These are phyloP conservation scores for Schizophyllum commune DNA, from an alignment of 1,284 basidiomycete species.

Conservation along the genomic window DNA sequence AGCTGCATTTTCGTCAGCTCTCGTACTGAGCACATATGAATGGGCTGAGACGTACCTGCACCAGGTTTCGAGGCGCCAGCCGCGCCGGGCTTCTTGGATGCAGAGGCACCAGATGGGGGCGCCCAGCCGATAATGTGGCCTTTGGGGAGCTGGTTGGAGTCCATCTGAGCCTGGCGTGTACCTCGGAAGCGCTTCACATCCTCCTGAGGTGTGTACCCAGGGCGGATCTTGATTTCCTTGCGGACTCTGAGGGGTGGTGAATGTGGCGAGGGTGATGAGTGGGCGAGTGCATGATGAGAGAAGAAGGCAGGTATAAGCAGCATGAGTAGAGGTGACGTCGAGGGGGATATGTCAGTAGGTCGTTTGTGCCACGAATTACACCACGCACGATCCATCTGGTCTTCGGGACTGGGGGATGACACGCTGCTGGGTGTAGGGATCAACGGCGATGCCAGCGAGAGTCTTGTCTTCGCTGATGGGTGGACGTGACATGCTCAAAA, in stretches of 20 bases:
- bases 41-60: conserved; percentile 10
- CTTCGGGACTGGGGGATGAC: conserved; percentile 82
- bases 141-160: conserved; percentile 54
- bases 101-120: conserved; percentile 35
- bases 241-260: conserved; percentile 51
- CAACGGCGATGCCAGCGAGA: conserved; percentile 74
- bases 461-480: conserved; percentile 65
- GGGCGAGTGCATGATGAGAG: not conserved
- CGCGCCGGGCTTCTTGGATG: conserved; percentile 23
- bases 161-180: conserved; percentile 64
- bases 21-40: no score
- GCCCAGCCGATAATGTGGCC: conserved; percentile 76
- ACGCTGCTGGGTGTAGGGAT: conserved; percentile 78
- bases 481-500: conserved; percentile 59
- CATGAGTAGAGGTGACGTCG: conserved; percentile 1
- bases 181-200: conserved; percentile 83
- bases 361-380: not conserved
- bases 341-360: not conserved
- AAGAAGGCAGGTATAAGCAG: not conserved
- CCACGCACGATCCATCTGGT: conserved; percentile 19
- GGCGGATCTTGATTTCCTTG: conserved; percentile 86
- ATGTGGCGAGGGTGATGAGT: conserved; percentile 7
- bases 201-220: conserved; percentile 92
- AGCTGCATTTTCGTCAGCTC: not conserved
- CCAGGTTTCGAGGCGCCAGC: conserved; percentile 21